Base-by-base conservation (phyloP, 257 asterid genomes). In the Apocynum venetum region DNA sequence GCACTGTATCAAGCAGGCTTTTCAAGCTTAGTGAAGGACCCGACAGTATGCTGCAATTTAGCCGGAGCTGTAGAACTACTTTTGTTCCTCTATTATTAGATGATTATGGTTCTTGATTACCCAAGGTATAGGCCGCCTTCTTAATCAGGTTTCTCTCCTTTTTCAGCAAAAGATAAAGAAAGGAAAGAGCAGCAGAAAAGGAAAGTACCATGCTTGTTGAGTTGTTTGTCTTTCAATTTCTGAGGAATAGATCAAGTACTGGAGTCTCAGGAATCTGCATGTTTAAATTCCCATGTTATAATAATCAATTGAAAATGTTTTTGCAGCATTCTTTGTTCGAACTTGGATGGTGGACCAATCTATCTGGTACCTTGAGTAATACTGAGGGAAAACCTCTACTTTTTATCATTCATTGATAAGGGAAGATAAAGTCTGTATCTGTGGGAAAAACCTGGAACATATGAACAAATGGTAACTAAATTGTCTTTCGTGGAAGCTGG, bases 291-390 rank as follows among this genome's bases (percentile, higher is more conserved):
- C 49, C 52, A 59, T 59, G 0, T 68, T 77, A 48, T 47, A 36
- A 49, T 4, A 66, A 63, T 66, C 43, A 20, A 48, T 8, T 8
- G 49, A 48, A 55, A 48, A 15, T 41, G 20, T 46, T 73, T 77
- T 49, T 67, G 82, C 44, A 31, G 43, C 74, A 56, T 47, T 56
- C 17, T 8, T 63, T 64, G 41, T 76, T 56, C 14, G 43, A 61
- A 66, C 78, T 15, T 60, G 66, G 38, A 20, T 12, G 48, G 74
- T 52, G 87, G 83, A 76, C 83, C 83, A 60, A 44, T 69, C 55
- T 63, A 12, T 43, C 66, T 48, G 76, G 49, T 80, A 84, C 85
- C 77, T 81, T 84, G 85, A 81, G 81, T 84, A 59, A 55, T 13
- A 78, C 14, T 36, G 76, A 68, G 83, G 56, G 85, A 67, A 81